Evolutionary conservation across 169 alveolate genomes (phyloP), one percentile per base, ranked within the genome.

Genomic region (Eimeria brunetti): DNA sequence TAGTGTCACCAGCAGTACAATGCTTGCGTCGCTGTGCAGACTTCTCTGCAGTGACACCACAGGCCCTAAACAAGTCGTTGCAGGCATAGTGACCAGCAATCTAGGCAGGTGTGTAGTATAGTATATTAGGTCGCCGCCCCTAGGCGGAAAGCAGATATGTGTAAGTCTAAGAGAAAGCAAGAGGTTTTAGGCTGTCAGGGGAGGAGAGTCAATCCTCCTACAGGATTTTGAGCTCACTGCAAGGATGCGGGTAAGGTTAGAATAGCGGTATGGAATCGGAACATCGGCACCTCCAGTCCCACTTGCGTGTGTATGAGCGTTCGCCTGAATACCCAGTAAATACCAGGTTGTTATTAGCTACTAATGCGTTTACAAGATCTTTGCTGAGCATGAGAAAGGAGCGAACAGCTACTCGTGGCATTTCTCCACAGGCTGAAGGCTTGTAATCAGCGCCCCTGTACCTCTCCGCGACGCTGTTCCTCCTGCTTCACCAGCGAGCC

Each of bases 211-310:
- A 49, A 22, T 20, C 27, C 33, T 41, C 24, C 30, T 22, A 51
- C 67, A 78, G 14, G 49, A 11, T 41, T 46, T 46, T 24, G 22
- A 2, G 46, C 90, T 20, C 49, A 86, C 93, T n/a, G 93, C 93
- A 24, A 86, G 93, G 64, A 86, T 86, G 67, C 93, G 93, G 30
- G 93, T 86, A 30, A 86, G 93, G 81, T 86, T 86, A 38, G 93
- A 86, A 44, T 86, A 86, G 83, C 93, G 93, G 93, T 86, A 86
- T 1, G 93, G 93, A 46, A 86, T 86, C 1, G 93, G 93, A 30
- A 86, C 83, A 75, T 86, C 93, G 38, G 93, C 64, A n/a, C 80
- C 81, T 51, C 83, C 83, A 9, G 46, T 4, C 46, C 58, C 83
- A 36, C 16, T 27, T 22, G 83, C 84, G 46, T 24, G 30, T 33